phyloP scores from a whole-genome alignment of 106 monocot genomes.

The Allium fistulosum region DNA sequence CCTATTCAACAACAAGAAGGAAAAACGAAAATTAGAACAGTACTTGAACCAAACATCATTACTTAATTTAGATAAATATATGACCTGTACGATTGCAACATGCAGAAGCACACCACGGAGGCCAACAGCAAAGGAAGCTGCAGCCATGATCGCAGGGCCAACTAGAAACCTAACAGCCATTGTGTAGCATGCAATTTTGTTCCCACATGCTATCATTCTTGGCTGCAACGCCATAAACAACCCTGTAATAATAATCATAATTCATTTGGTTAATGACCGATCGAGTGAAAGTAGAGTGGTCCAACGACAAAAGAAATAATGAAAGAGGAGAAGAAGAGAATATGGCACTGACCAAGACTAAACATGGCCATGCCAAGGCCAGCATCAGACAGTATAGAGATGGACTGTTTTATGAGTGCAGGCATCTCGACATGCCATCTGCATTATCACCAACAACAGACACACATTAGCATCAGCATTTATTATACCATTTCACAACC shows the following conservation, averaged over 20 bases:
- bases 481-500: neutral
- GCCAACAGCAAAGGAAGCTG: slow-evolving; percentile 63
- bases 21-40: neutral
- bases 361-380: slow-evolving; percentile 99
- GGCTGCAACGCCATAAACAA: slow-evolving; percentile 97
- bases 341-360: slow-evolving; percentile 63
- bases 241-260: slow-evolving; percentile 24
- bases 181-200: slow-evolving; percentile 53
- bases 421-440: slow-evolving; percentile 96
- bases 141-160: slow-evolving; percentile 86
- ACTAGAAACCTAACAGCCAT: slow-evolving; percentile 80
- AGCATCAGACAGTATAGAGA: slow-evolving; percentile 94
- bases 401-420: slow-evolving; percentile 60
- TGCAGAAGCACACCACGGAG: slow-evolving; percentile 58
- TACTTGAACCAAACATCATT: neutral
- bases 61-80: neutral
- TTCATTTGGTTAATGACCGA: neutral
- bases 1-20: slow-evolving; percentile 23
- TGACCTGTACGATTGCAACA: slow-evolving; percentile 86
- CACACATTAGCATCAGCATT: neutral
- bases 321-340: too few species aligned
- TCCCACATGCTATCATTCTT: slow-evolving; percentile 83
- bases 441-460: slow-evolving; percentile 9
- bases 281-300: neutral
- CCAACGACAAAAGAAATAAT: neutral